Percentiles rank a stretch among this genome's conserved stretches.
Evolutionary conservation across 1,284 basidiomycete genomes (phyloP).

Genomic region (Malassezia equina): DNA sequence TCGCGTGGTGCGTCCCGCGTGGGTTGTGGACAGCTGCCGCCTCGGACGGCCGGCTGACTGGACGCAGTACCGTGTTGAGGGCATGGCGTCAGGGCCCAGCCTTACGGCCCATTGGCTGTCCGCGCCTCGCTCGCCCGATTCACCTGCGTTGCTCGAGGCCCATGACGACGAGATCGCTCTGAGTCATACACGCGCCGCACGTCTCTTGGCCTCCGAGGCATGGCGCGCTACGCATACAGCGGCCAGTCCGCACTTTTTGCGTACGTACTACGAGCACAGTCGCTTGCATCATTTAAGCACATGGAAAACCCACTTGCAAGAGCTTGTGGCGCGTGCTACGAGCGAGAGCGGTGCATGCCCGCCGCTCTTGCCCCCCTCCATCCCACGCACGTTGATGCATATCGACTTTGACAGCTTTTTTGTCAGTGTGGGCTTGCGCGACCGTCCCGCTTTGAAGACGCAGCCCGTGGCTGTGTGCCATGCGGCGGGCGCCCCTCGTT

Average conservation of each 20-base stretch:
- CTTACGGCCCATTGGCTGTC: not conserved
- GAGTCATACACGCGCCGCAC: not conserved
- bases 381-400: conserved; percentile 45
- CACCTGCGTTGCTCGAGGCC: not conserved
- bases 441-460: conserved; percentile 27
- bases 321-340: conserved; percentile 57
- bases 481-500: conserved; percentile 50
- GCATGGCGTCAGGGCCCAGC: not conserved
- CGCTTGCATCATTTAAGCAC: conserved; percentile 80
- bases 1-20: conserved; percentile 76
- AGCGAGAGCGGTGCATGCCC: conserved; percentile 57
- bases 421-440: conserved; percentile 52
- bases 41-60: conserved; percentile 64
- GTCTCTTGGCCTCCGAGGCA: conserved; percentile 1
- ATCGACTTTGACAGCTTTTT: conserved; percentile 84
- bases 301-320: conserved; percentile 81
- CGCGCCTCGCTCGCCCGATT: no score
- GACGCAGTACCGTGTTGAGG: conserved; percentile 48
- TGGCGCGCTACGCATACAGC: conserved; percentile 84
- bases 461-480: conserved; percentile 88
- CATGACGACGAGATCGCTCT: not conserved
- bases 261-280: conserved; percentile 80
- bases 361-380: conserved; percentile 51
- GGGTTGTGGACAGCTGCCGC: conserved; percentile 68
- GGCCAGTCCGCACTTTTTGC: conserved; percentile 69